Percentiles rank a stretch among this genome's conserved stretches.
Evolutionary conservation across 1,284 basidiomycete genomes (phyloP).

Genomic region (Bondarzewia mesenterica): DNA sequence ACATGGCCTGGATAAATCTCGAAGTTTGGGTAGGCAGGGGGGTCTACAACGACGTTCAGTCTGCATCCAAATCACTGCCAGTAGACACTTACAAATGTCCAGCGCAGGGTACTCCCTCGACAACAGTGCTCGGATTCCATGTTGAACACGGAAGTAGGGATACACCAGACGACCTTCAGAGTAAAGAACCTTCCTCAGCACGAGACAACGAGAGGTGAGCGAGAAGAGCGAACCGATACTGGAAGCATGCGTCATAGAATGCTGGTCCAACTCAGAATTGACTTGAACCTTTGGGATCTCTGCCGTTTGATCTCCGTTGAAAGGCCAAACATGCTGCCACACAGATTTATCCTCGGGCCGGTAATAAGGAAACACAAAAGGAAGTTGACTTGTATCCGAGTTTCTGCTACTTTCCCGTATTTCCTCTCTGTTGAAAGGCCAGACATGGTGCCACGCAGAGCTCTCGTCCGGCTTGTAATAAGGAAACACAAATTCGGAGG

Average conservation of each 20-base stretch:
- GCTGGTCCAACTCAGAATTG: background rate
- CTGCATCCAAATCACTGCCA: too few relatives aligned
- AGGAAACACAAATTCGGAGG: slow-evolving; percentile 9
- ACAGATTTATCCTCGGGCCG: too few relatives aligned
- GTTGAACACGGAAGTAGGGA: background rate
- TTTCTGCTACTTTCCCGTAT: too few relatives aligned
- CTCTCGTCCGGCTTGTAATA: too few relatives aligned
- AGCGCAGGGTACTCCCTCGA: slow-evolving; percentile 18
- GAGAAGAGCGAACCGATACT: background rate
- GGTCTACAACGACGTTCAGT: slow-evolving; percentile 1
- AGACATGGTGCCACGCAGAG: too few relatives aligned
- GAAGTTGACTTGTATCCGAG: too few relatives aligned
- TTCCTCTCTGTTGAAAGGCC: too few relatives aligned
- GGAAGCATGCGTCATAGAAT: background rate
- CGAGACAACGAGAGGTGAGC: background rate
- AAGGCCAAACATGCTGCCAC: background rate
- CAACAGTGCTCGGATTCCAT: background rate
- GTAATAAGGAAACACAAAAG: too few relatives aligned
- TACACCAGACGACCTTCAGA: background rate
- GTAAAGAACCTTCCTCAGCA: background rate
- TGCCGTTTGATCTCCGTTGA: background rate
- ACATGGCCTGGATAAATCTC: slow-evolving; percentile 11
- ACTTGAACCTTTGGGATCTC: background rate
- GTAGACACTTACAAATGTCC: slow-evolving; percentile 22
- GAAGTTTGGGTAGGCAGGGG: slow-evolving; percentile 9